Conservation (phyloP, 352 stramenopile species). For the Pythium pyrilobum region DNA sequence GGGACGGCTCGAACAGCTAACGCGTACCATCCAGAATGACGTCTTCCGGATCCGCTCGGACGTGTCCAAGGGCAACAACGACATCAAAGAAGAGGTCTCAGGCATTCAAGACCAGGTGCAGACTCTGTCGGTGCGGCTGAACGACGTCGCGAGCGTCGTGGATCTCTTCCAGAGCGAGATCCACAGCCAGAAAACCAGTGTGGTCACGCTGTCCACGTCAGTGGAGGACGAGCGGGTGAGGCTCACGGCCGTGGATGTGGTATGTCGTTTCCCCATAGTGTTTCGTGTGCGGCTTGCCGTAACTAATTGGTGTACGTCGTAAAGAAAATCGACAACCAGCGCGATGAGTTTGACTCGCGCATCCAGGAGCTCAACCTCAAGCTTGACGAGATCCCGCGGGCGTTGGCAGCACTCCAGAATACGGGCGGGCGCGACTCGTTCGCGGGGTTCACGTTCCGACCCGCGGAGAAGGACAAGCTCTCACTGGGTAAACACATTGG, state of each 20-base stretch:
- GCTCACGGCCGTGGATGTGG: conserved; percentile 45
- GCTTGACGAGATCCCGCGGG: conserved; percentile 50
- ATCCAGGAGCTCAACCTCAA: conserved; percentile 59
- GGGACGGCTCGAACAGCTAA: conserved; percentile 32
- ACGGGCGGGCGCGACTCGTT: conserved; percentile 9
- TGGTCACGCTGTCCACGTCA: conserved; percentile 41
- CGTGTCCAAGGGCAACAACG: conserved; percentile 30
- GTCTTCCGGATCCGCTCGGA: conserved; percentile 33
- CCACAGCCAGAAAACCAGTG: conserved; percentile 33
- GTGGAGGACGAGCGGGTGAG: conserved; percentile 42
- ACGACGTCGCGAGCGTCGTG: conserved; percentile 55
- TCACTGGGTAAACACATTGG: conserved; percentile 45
- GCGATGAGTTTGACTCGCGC: conserved; percentile 52
- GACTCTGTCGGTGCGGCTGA: conserved; percentile 45
- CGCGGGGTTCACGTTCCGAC: conserved; percentile 44
- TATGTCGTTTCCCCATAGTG: conserved; percentile 8
- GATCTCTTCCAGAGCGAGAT: conserved; percentile 67
- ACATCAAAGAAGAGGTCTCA: conserved; percentile 41
- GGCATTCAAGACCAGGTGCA: conserved; percentile 38
- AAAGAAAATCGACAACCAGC: conserved; percentile 75
- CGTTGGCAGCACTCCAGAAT: conserved; percentile 42
- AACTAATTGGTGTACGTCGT: too few species aligned
- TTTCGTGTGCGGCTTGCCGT: background rate
- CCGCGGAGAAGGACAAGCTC: conserved; percentile 42
- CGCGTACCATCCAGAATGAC: conserved; percentile 41